Evolutionary conservation across 2,329 filamentous ascomycete genomes (phyloP), one percentile per base, ranked within the genome.

Genomic region (Ophiostoma ulmi): DNA sequence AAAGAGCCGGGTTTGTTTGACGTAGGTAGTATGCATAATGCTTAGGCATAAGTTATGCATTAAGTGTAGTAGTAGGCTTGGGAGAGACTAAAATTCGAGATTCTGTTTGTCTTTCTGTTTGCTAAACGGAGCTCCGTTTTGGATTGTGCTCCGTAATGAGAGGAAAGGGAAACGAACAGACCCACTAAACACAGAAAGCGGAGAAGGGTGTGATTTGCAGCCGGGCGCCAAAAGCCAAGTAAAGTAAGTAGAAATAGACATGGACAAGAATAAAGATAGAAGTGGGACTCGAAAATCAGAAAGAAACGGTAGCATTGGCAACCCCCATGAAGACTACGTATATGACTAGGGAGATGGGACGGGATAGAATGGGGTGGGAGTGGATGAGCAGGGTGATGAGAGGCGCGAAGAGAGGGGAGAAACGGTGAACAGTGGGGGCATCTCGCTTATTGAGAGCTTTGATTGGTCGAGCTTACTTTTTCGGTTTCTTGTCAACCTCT

Each of bases 181-280:
- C 13, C 14, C 44, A n/a, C 5, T 48, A 17, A 17, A 5, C 14
- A 17, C 7, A 26, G 48, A 58, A 26, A 58, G 52, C 52, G 52
- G 52, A 22, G 52, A 58, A 58, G 52, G 8, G 52, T 58, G 52
- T 26, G 52, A 58, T 58, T 58, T 58, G n/a, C 52, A 22, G 20
- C 48, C 14, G 44, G 44, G 52, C 52, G 52, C 52, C 52, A 58
- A 58, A 44, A 58, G 52, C 52, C n/a, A 58, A 58, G 44, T 20
- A 8, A 31, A 58, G 52, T 26, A 58, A 58, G 11, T 22, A 8
- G 52, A n/a, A 55, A 55, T n/a, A 22, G 14, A n/a, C 48, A 55
- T 13, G 39, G 48, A 55, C 11, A 26, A 58, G 10, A 26, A 58
- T 3, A 58, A 11, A 14, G 14, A 31, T 3, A 58, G 1, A 58